Conservation (phyloP, 2,329 filamentous ascomycete genomes). For the Raffaelea arxii region DNA sequence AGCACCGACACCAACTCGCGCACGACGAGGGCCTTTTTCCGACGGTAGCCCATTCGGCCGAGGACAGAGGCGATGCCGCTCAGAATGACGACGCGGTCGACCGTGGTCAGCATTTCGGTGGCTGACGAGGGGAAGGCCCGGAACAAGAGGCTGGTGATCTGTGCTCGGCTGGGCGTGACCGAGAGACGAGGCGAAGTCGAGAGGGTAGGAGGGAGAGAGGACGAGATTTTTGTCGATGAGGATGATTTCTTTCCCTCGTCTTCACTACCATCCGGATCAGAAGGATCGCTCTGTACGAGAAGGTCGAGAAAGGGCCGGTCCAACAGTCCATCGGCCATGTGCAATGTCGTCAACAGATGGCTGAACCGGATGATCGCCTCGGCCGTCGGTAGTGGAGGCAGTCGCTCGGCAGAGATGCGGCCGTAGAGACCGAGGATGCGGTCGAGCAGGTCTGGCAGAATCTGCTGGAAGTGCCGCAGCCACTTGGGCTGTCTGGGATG, state of each 20-base stretch:
- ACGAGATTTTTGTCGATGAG: too few species aligned
- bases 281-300: too few species aligned
- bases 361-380: constrained; percentile 66
- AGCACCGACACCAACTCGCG: constrained; percentile 76
- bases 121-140: constrained; percentile 60
- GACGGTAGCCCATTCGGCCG: constrained; percentile 65
- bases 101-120: constrained; percentile 58
- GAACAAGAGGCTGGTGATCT: constrained; percentile 57
- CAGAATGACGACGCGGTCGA: constrained; percentile 69
- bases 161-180: constrained; percentile 46
- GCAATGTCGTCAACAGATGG: constrained; percentile 58
- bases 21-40: constrained; percentile 86
- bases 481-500: constrained; percentile 40
- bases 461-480: constrained; percentile 41
- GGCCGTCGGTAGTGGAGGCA: constrained; percentile 61
- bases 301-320: constrained; percentile 51
- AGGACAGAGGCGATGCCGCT: constrained; percentile 84
- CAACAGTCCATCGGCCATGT: constrained; percentile 54
- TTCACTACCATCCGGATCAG: constrained; percentile 49
- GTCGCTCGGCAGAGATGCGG: constrained; percentile 57
- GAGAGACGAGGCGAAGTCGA: constrained; percentile 46
- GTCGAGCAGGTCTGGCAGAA: constrained; percentile 66
- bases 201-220: constrained; percentile 23
- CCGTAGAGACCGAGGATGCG: constrained; percentile 67
- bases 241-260: too few species aligned